phyloP scores from a whole-genome alignment of 441 rosid species.

The Omphalea diandra region DNA sequence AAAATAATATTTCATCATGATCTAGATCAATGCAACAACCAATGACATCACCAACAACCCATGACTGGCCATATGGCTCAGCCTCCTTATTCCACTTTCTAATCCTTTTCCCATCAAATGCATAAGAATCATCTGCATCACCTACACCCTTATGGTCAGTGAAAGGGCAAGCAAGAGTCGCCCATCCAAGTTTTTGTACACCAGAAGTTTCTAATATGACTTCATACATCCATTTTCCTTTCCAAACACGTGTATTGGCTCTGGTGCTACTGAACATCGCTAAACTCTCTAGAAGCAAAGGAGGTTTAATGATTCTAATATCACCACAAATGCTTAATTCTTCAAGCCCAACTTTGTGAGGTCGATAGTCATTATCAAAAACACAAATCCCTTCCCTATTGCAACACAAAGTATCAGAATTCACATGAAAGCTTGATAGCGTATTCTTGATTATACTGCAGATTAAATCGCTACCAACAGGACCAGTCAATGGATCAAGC shows the following conservation, averaged over 20 bases:
- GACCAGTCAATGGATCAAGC: slow-evolving; percentile 44
- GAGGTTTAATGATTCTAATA: slow-evolving; percentile 57
- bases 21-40: slow-evolving; percentile 92
- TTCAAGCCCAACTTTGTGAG: slow-evolving; percentile 60
- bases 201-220: slow-evolving; percentile 88
- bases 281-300: slow-evolving; percentile 84
- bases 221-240: slow-evolving; percentile 99
- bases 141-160: slow-evolving; percentile 96
- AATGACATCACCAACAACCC: slow-evolving; percentile 94
- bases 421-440: slow-evolving; percentile 34
- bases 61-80: slow-evolving; percentile 81
- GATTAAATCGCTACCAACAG: slow-evolving; percentile 47
- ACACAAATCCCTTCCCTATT: slow-evolving; percentile 61
- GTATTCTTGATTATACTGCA: slow-evolving; percentile 55
- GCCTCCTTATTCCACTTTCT: slow-evolving; percentile 88
- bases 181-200: slow-evolving; percentile 96
- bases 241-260: slow-evolving; percentile 90
- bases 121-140: slow-evolving; percentile 97
- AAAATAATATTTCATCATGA: slow-evolving; percentile 70
- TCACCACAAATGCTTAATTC: slow-evolving; percentile 80
- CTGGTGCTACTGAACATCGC: slow-evolving; percentile 85
- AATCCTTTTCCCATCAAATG: slow-evolving; percentile 94
- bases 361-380: slow-evolving; percentile 45
- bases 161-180: slow-evolving; percentile 81
- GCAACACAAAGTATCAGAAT: slow-evolving; percentile 28